Evolutionary conservation across 805 yeast species (phyloP).

Genomic region (Suhomyces sp.): DNA sequence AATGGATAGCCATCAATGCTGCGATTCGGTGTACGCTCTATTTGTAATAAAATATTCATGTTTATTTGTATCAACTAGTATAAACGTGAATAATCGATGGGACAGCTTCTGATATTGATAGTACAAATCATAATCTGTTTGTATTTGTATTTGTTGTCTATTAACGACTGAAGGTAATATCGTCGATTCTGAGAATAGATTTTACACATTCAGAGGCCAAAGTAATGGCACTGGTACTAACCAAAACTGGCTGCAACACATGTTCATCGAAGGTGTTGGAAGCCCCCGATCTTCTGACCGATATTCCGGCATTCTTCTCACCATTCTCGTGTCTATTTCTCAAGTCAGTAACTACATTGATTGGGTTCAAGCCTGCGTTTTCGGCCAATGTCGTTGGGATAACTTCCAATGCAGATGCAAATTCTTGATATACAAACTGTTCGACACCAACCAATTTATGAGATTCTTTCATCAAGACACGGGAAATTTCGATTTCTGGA

Average conservation of each 20-base stretch:
- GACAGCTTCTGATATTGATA: too few relatives aligned
- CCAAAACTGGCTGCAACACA: conserved; percentile 94
- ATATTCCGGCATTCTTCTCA: conserved; percentile 90
- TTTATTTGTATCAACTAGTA: too few relatives aligned
- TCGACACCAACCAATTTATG: conserved; percentile 77
- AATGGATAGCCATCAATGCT: too few relatives aligned
- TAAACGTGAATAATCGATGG: too few relatives aligned
- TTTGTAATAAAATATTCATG: too few relatives aligned
- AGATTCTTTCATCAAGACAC: conserved; percentile 69
- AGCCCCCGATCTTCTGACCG: conserved; percentile 91
- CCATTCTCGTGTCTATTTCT: conserved; percentile 90
- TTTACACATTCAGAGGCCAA: conserved; percentile 96
- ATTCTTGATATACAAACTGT: conserved; percentile 87
- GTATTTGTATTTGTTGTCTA: neutral
- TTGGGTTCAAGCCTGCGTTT: conserved; percentile 90
- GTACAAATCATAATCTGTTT: too few relatives aligned
- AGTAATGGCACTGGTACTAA: conserved; percentile 88
- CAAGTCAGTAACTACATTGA: conserved; percentile 86
- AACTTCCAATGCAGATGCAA: conserved; percentile 87
- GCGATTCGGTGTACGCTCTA: too few relatives aligned
- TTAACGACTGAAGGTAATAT: conserved; percentile 81
- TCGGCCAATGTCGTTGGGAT: conserved; percentile 94
- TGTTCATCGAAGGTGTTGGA: conserved; percentile 90
- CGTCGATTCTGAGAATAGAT: conserved; percentile 93
- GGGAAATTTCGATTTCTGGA: conserved; percentile 87